These are phyloP conservation scores for Bauhinia variegata DNA, from an alignment of 306 rosid genomes.

Conservation along the genomic window DNA sequence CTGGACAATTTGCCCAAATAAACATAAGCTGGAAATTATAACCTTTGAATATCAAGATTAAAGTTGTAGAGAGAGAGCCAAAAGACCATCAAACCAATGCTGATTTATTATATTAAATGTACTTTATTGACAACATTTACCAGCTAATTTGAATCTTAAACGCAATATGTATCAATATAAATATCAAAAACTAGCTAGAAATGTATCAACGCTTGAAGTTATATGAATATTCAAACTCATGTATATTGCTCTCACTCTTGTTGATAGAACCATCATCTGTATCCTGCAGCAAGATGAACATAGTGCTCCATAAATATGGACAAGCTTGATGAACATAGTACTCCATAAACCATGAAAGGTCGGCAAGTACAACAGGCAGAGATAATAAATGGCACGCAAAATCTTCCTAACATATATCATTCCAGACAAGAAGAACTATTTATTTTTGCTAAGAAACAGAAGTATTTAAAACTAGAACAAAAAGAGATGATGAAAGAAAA, in stretches of 20 bases:
- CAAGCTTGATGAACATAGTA: background rate
- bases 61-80: conserved; percentile 14
- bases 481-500: conserved; percentile 1
- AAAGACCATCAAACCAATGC: conserved; percentile 7
- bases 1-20: conserved; percentile 45
- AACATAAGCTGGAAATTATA: conserved; percentile 17
- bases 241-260: conserved; percentile 10
- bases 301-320: background rate
- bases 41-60: conserved; percentile 18
- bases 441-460: conserved; percentile 1
- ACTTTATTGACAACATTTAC: background rate
- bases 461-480: conserved; percentile 4
- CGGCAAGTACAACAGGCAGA: conserved; percentile 4
- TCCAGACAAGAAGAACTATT: background rate
- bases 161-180: background rate
- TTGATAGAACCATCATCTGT: background rate
- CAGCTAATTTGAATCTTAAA: background rate
- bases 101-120: background rate
- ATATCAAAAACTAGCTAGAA: background rate
- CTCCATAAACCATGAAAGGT: background rate
- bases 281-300: background rate
- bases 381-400: background rate
- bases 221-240: background rate
- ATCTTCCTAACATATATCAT: conserved; percentile 13
- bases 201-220: conserved; percentile 5